Evolutionary conservation across 257 asterid genomes (phyloP).

Genomic region (Penstemon davidsonii): DNA sequence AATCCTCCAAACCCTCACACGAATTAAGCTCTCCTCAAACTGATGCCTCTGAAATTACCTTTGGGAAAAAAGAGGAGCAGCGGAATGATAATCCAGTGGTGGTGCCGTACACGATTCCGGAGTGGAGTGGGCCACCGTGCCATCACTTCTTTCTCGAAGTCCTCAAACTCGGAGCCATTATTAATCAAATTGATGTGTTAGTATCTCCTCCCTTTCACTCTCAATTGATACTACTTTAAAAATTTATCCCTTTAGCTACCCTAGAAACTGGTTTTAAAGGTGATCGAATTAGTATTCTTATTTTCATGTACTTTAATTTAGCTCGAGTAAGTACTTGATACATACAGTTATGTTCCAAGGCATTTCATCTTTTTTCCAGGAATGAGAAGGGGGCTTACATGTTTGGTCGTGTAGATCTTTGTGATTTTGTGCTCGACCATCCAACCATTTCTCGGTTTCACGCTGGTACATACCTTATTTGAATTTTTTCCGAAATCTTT

Average conservation of each 20-base stretch:
- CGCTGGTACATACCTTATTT: slow-evolving; percentile 56
- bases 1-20: not conserved
- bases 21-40: not conserved
- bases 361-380: slow-evolving; percentile 40
- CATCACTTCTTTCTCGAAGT: slow-evolving; percentile 70
- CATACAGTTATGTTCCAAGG: slow-evolving; percentile 16
- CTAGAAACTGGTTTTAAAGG: slow-evolving; percentile 3
- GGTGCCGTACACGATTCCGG: slow-evolving; percentile 76
- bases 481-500: slow-evolving; percentile 15
- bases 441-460: slow-evolving; percentile 95
- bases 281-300: slow-evolving; percentile 15
- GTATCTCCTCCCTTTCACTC: slow-evolving; percentile 27
- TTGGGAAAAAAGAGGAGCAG: slow-evolving; percentile 39
- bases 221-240: not conserved
- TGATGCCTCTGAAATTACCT: slow-evolving; percentile 22
- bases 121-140: slow-evolving; percentile 78
- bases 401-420: slow-evolving; percentile 96
- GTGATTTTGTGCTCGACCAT: slow-evolving; percentile 93
- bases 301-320: not conserved
- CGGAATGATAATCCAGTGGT: slow-evolving; percentile 33
- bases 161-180: slow-evolving; percentile 81
- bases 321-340: not conserved
- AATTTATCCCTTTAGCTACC: not conserved
- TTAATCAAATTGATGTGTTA: slow-evolving; percentile 72
- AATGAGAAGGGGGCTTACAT: slow-evolving; percentile 90